phyloP scores from a whole-genome alignment of 2,329 filamentous ascomycete genomes.

The Pseudogymnoascus sp. region DNA sequence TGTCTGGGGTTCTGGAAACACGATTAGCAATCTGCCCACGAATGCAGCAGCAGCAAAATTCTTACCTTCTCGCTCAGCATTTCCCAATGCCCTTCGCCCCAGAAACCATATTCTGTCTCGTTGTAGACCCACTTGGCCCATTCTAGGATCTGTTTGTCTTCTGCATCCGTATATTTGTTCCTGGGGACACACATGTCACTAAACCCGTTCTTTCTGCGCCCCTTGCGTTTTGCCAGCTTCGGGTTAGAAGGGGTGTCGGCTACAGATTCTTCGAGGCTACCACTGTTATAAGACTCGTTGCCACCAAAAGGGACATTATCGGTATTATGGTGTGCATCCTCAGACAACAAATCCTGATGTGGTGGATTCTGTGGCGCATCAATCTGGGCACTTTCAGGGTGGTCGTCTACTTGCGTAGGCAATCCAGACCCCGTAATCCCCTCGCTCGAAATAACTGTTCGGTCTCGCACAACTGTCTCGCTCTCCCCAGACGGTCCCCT shows the following conservation, averaged over 20 bases:
- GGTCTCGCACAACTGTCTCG: background rate
- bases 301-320: background rate
- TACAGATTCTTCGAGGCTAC: background rate
- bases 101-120: background rate
- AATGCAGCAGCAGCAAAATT: background rate
- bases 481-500: conserved; percentile 3
- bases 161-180: background rate
- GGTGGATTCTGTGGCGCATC: background rate
- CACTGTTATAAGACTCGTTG: background rate
- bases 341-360: background rate
- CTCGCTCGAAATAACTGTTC: background rate
- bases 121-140: background rate
- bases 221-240: background rate
- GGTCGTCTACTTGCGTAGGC: background rate
- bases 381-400: background rate
- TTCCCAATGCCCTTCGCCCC: background rate
- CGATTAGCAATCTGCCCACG: background rate
- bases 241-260: background rate
- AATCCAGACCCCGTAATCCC: background rate
- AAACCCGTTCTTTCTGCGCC: background rate
- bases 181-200: background rate
- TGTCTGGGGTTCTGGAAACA: background rate
- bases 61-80: background rate
- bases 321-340: background rate
- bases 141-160: background rate